Evolutionary conservation across 106 monocot genomes (phyloP).

Genomic region (Dioscorea alata): DNA sequence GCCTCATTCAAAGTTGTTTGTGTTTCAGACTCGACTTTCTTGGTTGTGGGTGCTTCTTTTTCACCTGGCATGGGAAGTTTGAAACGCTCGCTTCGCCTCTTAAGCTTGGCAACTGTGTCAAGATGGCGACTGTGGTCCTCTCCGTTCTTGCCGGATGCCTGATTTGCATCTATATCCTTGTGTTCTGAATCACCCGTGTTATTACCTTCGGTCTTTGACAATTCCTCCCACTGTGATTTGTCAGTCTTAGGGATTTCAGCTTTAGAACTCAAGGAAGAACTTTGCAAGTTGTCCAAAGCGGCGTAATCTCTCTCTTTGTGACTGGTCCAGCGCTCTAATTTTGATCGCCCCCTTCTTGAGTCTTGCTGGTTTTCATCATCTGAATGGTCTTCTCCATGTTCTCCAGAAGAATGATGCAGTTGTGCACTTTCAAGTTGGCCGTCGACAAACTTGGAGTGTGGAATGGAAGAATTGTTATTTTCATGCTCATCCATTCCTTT

Average conservation of each 20-base stretch:
- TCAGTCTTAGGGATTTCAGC: slow-evolving; percentile 13
- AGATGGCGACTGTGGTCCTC: slow-evolving; percentile 59
- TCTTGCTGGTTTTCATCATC: slow-evolving; percentile 52
- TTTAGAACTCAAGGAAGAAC: slow-evolving; percentile 16
- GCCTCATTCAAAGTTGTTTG: slow-evolving; percentile 16
- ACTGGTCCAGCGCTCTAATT: slow-evolving; percentile 93
- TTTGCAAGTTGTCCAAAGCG: slow-evolving; percentile 10
- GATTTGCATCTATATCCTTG: slow-evolving; percentile 32
- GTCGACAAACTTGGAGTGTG: neutral
- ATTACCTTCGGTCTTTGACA: slow-evolving; percentile 21
- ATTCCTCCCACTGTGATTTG: slow-evolving; percentile 10
- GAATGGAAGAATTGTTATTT: slow-evolving; percentile 4
- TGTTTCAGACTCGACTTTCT: slow-evolving; percentile 46
- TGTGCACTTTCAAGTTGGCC: slow-evolving; percentile 17
- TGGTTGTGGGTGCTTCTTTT: slow-evolving; percentile 41
- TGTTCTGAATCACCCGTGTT: slow-evolving; percentile 23
- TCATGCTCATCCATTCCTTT: slow-evolving; percentile 31
- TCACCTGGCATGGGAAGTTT: slow-evolving; percentile 89
- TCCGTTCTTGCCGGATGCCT: slow-evolving; percentile 19
- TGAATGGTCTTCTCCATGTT: slow-evolving; percentile 34
- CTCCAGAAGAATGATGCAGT: slow-evolving; percentile 9
- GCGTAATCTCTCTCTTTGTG: slow-evolving; percentile 74
- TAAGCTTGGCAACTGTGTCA: slow-evolving; percentile 84
- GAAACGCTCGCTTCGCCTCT: slow-evolving; percentile 87
- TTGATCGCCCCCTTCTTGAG: slow-evolving; percentile 74